Evolutionary conservation across 164 flowering plant genomes (phyloP), one percentile per base, ranked within the genome.

Genomic region (Nymphaea colorata): DNA sequence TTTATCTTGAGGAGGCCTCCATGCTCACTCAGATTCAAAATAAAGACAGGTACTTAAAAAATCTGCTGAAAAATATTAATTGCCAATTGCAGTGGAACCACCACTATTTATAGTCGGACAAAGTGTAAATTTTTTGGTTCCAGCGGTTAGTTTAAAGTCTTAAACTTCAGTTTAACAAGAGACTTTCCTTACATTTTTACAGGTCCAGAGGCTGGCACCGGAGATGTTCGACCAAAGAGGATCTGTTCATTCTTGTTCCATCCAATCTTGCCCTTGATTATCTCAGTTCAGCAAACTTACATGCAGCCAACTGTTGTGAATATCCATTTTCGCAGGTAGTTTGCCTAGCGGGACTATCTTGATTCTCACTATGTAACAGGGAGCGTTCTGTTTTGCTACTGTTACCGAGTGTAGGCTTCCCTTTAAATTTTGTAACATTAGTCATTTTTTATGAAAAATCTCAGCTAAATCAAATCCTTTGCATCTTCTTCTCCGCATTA

Each of bases 261-360:
- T 79, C 99, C 98, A 6, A 66, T 71, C 77, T 78, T 90, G 72
- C 99, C 99, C 2, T 82, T 94, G 4, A 96, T 85, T 42, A 79
- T 94, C 44, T 94, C 98, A 36, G 73, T 94, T 71, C 99, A 94
- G 69, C 98, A 94, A 76, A 90, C 93, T 63, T 87, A 73, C 74
- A 71, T 84, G 76, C 98, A 87, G 68, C 87, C 98, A 44, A 71
- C 90, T 15, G 91, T 90, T 68, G 87, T 93, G 70, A 94, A 94
- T 80, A 88, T 94, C 70, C 98, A 94, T 76, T 90, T 91, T 69
- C 93, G 57, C 57, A 10, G 57, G 14, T 51, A 51, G 57, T 8
- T 51, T 51, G 36, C 0, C 36, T 4, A 4, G 57, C 14, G 57
- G 57, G 57, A 51, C 57, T 8, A 51, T 51, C 57, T 51, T 51